phyloP scores from a whole-genome alignment of 1,284 basidiomycete species.

The Ganoderma lucidum region DNA sequence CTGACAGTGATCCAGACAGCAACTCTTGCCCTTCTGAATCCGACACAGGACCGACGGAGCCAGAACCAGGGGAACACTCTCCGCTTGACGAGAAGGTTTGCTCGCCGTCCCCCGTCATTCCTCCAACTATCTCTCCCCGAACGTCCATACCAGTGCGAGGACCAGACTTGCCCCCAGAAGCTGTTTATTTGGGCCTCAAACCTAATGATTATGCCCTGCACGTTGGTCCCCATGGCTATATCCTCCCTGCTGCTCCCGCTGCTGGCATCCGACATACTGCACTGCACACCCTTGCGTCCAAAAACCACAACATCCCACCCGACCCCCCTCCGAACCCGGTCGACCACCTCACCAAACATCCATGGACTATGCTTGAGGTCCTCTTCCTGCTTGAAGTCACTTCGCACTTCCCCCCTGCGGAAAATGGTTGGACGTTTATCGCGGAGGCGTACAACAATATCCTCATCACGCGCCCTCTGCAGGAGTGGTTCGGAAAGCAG shows the following conservation, averaged over 20 bases:
- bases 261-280: slow-evolving; percentile 2
- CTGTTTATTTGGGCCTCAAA: not conserved
- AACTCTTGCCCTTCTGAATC: slow-evolving; percentile 22
- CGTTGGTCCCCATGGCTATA: slow-evolving; percentile 5
- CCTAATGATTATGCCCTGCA: not conserved
- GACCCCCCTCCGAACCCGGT: slow-evolving; percentile 25
- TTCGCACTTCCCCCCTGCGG: slow-evolving; percentile 31
- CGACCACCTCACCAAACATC: slow-evolving; percentile 23
- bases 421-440: slow-evolving; percentile 32
- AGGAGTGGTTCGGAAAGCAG: slow-evolving; percentile 33
- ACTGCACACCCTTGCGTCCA: slow-evolving; percentile 3
- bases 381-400: slow-evolving; percentile 32
- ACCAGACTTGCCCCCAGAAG: not conserved
- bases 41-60: slow-evolving; percentile 28
- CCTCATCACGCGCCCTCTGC: slow-evolving; percentile 31
- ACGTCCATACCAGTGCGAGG: not conserved
- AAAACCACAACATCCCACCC: slow-evolving; percentile 25
- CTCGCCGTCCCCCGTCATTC: not conserved
- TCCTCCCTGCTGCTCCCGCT: slow-evolving; percentile 4
- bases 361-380: slow-evolving; percentile 34
- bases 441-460: slow-evolving; percentile 35
- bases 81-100: slow-evolving; percentile 11
- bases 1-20: slow-evolving; percentile 26
- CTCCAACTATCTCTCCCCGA: not conserved
- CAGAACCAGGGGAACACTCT: slow-evolving; percentile 19